Evolutionary conservation across 371 early-diverging fungal species (phyloP), one percentile per base, ranked within the genome.

Genomic region (Circinella minor): DNA sequence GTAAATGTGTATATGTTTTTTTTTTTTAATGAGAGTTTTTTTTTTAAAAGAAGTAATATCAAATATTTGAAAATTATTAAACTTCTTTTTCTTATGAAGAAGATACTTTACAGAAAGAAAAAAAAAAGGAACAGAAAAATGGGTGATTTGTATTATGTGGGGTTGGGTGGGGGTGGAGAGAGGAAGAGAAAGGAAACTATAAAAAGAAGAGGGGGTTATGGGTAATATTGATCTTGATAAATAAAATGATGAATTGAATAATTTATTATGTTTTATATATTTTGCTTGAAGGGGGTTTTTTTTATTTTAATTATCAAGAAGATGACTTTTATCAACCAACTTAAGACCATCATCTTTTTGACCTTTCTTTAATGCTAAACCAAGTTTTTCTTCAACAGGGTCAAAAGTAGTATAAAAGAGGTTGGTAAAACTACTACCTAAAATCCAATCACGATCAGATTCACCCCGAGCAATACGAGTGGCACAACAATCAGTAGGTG

Each of bases 351-450:
- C 75, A 4, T 75, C 55, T 20, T 64, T 64, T 17, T 75, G 74
- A 37, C 73, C 79, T 70, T 82, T 82, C 74, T 75, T 74, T 60
- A 82, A 70, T 36, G 76, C 83, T 46, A 82, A 72, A 63, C 83
- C 83, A 46, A 82, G 51, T 8, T 74, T 67, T 17, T 82, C 77
- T 36, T 70, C 70, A 8, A 78, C 79, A 73, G 83, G 73, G 65
- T 82, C 79, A 70, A 80, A 82, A 20, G 76, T 71, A 27, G 75
- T 78, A 65, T 82, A 82, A 70, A 82, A 82, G 46, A 77, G 77
- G 61, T 82, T 80, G 10, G 79, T 82, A 27, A 82, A 71, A 46
- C 71, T 61, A 14, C 81, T 80, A 59, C 83, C 83, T n/a, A 82
- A 71, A 9, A 82, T 74, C 83, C 83, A 82, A 65, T 82, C 83